Conservation (phyloP, 305 asterid species). For the Plantago coronopus region DNA sequence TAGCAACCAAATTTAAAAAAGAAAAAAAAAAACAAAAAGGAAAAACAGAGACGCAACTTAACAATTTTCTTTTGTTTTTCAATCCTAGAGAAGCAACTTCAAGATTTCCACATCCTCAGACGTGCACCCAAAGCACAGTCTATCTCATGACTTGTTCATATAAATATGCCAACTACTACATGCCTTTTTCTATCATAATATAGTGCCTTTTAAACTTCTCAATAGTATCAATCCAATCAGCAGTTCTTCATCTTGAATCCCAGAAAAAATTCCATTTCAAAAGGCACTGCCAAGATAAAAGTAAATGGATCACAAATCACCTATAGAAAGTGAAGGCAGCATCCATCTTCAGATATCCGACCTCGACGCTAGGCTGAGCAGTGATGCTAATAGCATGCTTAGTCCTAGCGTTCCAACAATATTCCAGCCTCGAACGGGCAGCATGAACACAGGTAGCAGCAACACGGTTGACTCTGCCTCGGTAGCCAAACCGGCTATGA, state of each 20-base stretch:
- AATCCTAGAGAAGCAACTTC: conserved; percentile 18
- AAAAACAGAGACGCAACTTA: conserved; percentile 42
- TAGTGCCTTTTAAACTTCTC: too few species aligned
- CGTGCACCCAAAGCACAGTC: conserved; percentile 61
- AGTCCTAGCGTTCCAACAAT: conserved; percentile 30
- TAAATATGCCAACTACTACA: neutral
- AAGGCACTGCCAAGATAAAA: conserved; percentile 1
- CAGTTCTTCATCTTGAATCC: neutral
- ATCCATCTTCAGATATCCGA: conserved; percentile 50
- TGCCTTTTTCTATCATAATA: too few species aligned
- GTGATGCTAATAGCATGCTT: conserved; percentile 28
- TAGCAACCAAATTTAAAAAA: too few species aligned
- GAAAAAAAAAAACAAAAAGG: too few species aligned
- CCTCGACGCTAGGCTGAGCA: conserved; percentile 12
- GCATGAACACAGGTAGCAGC: conserved; percentile 40
- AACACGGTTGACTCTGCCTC: conserved; percentile 29
- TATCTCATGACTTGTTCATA: conserved; percentile 5
- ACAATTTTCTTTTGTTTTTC: conserved; percentile 41
- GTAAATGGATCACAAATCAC: conserved; percentile 49
- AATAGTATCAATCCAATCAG: too few species aligned
- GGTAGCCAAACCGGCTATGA: conserved; percentile 17
- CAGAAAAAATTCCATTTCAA: neutral
- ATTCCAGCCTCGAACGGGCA: conserved; percentile 43
- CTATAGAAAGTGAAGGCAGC: conserved; percentile 45
- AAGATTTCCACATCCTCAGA: conserved; percentile 23